These are phyloP conservation scores for Thelonectria discophora DNA, from an alignment of 2,329 filamentous ascomycete genomes.

Conservation along the genomic window DNA sequence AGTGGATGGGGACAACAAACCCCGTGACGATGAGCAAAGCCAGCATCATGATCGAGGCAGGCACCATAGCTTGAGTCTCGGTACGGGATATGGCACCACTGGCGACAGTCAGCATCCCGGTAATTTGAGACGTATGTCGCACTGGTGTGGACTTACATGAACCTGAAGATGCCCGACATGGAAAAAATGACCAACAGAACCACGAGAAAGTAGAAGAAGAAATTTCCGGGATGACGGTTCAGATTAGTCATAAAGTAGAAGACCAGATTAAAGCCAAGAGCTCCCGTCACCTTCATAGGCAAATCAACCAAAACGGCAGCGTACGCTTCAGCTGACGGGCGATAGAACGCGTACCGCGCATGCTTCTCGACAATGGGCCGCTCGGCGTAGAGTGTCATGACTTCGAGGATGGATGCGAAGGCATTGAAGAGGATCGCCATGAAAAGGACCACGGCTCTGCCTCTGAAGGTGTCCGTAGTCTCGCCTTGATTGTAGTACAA, in stretches of 20 bases:
- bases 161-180: slow-evolving; percentile 69
- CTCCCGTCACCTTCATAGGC: slow-evolving; percentile 50
- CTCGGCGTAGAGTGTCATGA: slow-evolving; percentile 44
- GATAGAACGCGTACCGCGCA: slow-evolving; percentile 47
- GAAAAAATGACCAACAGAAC: slow-evolving; percentile 62
- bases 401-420: slow-evolving; percentile 47
- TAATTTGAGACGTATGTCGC: slow-evolving; percentile 40
- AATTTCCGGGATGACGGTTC: slow-evolving; percentile 52
- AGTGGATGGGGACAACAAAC: slow-evolving; percentile 52
- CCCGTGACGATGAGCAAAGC: slow-evolving; percentile 53
- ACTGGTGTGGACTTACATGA: slow-evolving; percentile 38
- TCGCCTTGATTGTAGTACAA: slow-evolving; percentile 58
- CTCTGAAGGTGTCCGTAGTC: slow-evolving; percentile 54
- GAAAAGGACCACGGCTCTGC: slow-evolving; percentile 58
- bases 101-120: not conserved
- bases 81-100: slow-evolving; percentile 11
- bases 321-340: slow-evolving; percentile 44
- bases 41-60: slow-evolving; percentile 47
- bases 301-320: slow-evolving; percentile 51
- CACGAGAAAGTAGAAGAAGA: slow-evolving; percentile 56
- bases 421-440: slow-evolving; percentile 62
- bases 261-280: slow-evolving; percentile 52
- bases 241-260: slow-evolving; percentile 59
- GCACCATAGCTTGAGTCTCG: slow-evolving; percentile 47
- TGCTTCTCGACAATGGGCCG: slow-evolving; percentile 48